Base-by-base conservation (phyloP, 768 basidiomycete species). In the Boletus patriciae region DNA sequence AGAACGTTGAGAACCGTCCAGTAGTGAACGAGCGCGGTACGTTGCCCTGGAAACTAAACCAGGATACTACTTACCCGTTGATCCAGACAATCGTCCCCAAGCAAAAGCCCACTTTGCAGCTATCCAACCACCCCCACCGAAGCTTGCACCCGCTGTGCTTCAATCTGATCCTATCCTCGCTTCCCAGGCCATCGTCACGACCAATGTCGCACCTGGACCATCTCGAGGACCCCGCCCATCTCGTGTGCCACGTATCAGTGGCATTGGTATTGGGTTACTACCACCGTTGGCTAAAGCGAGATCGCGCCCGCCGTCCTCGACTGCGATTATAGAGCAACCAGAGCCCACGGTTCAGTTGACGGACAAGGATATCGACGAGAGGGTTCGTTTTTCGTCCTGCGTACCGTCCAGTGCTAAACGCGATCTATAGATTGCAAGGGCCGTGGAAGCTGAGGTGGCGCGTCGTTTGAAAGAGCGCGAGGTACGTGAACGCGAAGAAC, bases 1-100 rank as follows among this genome's bases (percentile, higher is more conserved):
- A 92, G 79, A 88, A 92, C 61, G 75, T 94, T 3, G 91, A 93
- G 76, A 94, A 93, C 66, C 86, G 84, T 57, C 86, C 87, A 2
- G 82, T 86, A 23, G 78, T 92, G 27, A 90, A 92, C 60, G 88
- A 92, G 62, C 84, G 83, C 59, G 89, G 90, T 86, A 65, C 15
- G 77, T 70, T 50, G 16, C 42, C 31, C 44, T 31, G n/a, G 27
- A 42, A 55, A 11, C 3, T 6, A 34, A 34, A 11, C 18, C 29
- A 13, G 19, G 11, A 38, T 15, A 7, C 29, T 42, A 15, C 54
- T 57, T 7, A 64, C 50, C 27, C 11, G 10, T 54, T 54, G 13
- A 19, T 34, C 23, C 56, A 87, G 86, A 87, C 61, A 84, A 80
- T 59, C 82, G 81, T 18, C 82, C 83, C 4, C 76, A 72, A 38